These are phyloP conservation scores for Agroathelia rolfsii DNA, from an alignment of 1,284 basidiomycete species.

Conservation along the genomic window DNA sequence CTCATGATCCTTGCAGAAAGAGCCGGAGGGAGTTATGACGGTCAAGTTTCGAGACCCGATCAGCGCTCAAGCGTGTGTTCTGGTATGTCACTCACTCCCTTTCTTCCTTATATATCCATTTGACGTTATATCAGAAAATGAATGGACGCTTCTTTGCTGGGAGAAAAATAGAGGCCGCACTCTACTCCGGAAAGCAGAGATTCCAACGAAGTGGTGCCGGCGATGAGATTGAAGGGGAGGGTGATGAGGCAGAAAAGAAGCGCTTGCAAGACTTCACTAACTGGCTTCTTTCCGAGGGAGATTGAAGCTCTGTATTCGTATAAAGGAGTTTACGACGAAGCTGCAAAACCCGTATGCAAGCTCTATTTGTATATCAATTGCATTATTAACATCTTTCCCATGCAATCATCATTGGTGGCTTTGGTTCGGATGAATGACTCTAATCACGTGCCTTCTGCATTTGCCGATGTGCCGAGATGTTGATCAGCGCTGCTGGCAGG, in stretches of 20 bases:
- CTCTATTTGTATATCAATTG: no score
- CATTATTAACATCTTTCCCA: no score
- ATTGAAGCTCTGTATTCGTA: constrained; percentile 25
- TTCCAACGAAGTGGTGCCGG: constrained; percentile 67
- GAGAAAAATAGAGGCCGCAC: constrained; percentile 69
- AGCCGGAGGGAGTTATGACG: constrained; percentile 91
- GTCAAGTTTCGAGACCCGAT: constrained; percentile 88
- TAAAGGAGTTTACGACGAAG: constrained; percentile 4
- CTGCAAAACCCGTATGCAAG: no score
- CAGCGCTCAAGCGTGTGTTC: constrained; percentile 82
- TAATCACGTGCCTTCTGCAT: no score
- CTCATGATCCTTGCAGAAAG: constrained; percentile 47
- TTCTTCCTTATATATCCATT: neutral
- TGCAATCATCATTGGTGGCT: no score
- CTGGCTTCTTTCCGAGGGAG: constrained; percentile 76
- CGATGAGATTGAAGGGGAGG: constrained; percentile 50
- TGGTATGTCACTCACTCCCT: constrained; percentile 40
- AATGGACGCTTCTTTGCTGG: constrained; percentile 89
- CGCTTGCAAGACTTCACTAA: constrained; percentile 81
- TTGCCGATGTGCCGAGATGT: no score
- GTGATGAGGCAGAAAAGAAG: constrained; percentile 69
- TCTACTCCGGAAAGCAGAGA: constrained; percentile 74
- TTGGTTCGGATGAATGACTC: no score
- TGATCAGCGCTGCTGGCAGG: no score
- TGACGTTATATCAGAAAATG: constrained; percentile 73